Evolutionary conservation across 139 green algal species (phyloP), one percentile per base, ranked within the genome.

Genomic region (Micractinium sp.): DNA sequence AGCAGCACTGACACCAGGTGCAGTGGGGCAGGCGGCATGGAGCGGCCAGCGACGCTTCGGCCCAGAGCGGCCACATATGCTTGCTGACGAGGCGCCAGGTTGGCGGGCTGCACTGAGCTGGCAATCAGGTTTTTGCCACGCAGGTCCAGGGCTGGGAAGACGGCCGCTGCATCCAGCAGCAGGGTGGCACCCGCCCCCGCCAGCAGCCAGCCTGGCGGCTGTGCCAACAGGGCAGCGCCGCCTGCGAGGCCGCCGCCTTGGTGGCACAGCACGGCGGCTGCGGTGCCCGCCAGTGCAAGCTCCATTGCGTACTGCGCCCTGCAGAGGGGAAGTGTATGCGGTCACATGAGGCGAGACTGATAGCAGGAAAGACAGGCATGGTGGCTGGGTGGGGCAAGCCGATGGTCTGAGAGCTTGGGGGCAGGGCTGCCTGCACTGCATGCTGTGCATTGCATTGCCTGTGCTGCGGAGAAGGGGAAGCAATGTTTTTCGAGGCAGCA

Each of bases 301-400:
- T 89, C 86, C 33, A 87, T 38, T 4, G 83, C 83, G 5, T 87
- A 87, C 67, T 87, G 83, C 1, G 67, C 83, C 1, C 83, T 63
- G 41, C 47, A 87, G 20, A 31, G 35, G 18, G 35, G 25, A 56
- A 9, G 47, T 56, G 47, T 56, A 9, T 56, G 47, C 5, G 47
- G 47, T 56, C 47, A 56, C 47, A 9, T 56, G 47, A 5, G 9
- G 47, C 47, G 47, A 56, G 47, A 9, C 5, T 56, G 47, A 56
- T 5, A 56, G 5, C 9, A 16, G 47, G 47, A 27, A 71, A 12
- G 63, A 12, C 2, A 71, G 63, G 63, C 16, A 27, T 31, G 63
- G 63, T 71, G 63, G 20, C 9, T 56, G 22, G 63, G 31, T 3
- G 16, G 36, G n/a, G 9, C 41, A 2, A 39, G 73, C 29, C 19